Evolutionary conservation across 176 grass and related monocot genomes (phyloP).

Genomic region (Alopecurus myosuroides): DNA sequence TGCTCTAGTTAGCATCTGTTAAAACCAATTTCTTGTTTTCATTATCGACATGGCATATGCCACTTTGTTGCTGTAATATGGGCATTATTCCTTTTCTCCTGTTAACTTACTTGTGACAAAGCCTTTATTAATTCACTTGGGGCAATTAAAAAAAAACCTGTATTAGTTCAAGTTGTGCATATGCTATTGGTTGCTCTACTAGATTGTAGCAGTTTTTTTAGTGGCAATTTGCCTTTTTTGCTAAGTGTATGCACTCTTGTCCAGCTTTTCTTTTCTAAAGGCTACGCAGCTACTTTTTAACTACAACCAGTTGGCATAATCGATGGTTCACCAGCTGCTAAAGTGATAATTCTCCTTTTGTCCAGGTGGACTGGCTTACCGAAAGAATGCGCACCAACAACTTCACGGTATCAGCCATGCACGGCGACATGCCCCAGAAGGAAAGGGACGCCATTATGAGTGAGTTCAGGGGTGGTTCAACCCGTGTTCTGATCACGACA

Average conservation of each 20-base stretch:
- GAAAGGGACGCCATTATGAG: constrained; percentile 93
- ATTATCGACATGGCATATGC: not conserved
- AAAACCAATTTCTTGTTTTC: not conserved
- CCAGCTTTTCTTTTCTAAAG: not conserved
- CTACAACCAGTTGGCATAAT: not conserved
- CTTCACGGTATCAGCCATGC: constrained; percentile 93
- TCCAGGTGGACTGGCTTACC: constrained; percentile 87
- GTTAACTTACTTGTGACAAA: no score
- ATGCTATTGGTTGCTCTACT: not conserved
- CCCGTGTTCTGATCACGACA: constrained; percentile 85
- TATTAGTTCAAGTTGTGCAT: not conserved
- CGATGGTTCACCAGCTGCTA: not conserved
- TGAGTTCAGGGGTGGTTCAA: constrained; percentile 69
- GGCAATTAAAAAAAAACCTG: no score
- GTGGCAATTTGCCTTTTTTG: not conserved
- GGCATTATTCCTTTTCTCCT: not conserved
- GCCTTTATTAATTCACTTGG: no score
- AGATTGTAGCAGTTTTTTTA: not conserved
- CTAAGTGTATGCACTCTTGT: not conserved
- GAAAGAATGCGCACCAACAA: constrained; percentile 98
- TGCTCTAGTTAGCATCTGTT: not conserved
- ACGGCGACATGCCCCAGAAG: constrained; percentile 94
- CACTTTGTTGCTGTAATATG: not conserved
- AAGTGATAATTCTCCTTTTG: constrained; percentile 19
- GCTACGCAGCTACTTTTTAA: not conserved